These are phyloP conservation scores for Candida albicans DNA, from an alignment of 1,139 yeast species.

Conservation along the genomic window DNA sequence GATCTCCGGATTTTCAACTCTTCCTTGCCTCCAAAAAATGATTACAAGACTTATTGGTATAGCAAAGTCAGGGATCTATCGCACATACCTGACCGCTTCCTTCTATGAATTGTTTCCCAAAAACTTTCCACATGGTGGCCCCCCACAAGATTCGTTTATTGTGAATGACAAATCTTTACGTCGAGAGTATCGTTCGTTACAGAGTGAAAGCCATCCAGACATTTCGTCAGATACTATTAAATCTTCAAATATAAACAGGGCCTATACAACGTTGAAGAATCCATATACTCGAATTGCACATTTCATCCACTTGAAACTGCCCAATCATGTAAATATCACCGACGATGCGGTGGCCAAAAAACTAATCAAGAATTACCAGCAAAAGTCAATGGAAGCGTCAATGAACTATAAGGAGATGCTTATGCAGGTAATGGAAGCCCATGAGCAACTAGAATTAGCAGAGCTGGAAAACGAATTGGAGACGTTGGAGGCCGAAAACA, in stretches of 20 bases:
- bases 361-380: slow-evolving; percentile 35
- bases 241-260: slow-evolving; percentile 66
- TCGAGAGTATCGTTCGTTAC: slow-evolving; percentile 72
- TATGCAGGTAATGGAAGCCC: slow-evolving; percentile 77
- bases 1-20: neutral
- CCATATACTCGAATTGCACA: slow-evolving; percentile 64
- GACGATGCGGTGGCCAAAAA: slow-evolving; percentile 41
- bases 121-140: slow-evolving; percentile 68
- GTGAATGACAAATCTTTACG: slow-evolving; percentile 58
- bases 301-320: slow-evolving; percentile 36
- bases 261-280: slow-evolving; percentile 66
- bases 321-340: slow-evolving; percentile 40
- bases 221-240: slow-evolving; percentile 23
- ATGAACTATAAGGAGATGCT: slow-evolving; percentile 57
- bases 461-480: slow-evolving; percentile 56
- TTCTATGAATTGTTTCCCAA: slow-evolving; percentile 70
- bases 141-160: slow-evolving; percentile 61
- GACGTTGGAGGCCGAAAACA: slow-evolving; percentile 54
- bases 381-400: slow-evolving; percentile 28
- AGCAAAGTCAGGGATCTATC: neutral
- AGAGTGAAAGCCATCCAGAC: slow-evolving; percentile 83
- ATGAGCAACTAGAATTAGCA: slow-evolving; percentile 72
- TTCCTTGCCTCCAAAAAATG: neutral
- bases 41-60: neutral
- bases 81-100: slow-evolving; percentile 9